Evolutionary conservation across 306 rosid species (phyloP).

Genomic region (Cucurbita moschata): DNA sequence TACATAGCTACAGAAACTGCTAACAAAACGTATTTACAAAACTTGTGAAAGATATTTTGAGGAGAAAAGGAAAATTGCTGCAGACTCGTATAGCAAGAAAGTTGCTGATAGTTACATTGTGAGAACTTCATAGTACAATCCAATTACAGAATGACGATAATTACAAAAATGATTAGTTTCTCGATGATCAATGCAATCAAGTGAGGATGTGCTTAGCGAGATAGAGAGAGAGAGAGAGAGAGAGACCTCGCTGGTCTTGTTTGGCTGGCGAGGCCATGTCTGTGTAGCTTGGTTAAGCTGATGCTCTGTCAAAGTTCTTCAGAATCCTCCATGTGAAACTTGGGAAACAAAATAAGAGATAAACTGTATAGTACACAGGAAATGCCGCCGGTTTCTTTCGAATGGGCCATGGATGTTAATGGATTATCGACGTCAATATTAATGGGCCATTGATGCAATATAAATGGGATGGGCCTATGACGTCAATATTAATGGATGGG

Average conservation of each 20-base stretch:
- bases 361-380: neutral
- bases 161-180: neutral
- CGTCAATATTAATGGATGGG: neutral
- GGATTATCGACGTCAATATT: no score
- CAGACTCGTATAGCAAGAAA: neutral
- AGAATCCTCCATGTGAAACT: neutral
- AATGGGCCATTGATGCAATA: neutral
- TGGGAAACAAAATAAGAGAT: neutral
- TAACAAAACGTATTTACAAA: neutral
- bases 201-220: neutral
- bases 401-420: neutral
- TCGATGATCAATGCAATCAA: neutral
- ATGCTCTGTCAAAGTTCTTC: neutral
- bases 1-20: neutral
- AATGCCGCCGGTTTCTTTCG: neutral
- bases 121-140: neutral
- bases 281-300: neutral
- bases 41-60: neutral
- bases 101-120: neutral
- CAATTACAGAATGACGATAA: neutral
- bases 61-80: neutral
- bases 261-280: slow-evolving; percentile 37
- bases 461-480: neutral
- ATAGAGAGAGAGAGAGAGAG: neutral
- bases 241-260: slow-evolving; percentile 19